These are phyloP conservation scores for Groenewaldozyma sp. DNA, from an alignment of 1,139 yeast genomes.

Conservation along the genomic window DNA sequence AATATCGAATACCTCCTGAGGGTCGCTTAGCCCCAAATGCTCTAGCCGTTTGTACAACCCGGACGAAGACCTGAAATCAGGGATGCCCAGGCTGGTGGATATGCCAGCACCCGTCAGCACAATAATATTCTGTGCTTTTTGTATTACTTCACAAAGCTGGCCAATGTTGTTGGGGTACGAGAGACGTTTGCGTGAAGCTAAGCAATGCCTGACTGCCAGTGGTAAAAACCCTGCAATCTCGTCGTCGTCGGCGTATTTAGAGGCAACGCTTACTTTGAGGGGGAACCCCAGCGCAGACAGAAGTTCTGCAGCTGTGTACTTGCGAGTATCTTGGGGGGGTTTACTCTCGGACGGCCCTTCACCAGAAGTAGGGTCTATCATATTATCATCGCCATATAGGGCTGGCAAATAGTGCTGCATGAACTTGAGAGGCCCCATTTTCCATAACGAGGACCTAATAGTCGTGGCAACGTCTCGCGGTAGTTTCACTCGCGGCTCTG, in stretches of 20 bases:
- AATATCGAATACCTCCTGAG: slow-evolving; percentile 88
- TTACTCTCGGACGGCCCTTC: slow-evolving; percentile 34
- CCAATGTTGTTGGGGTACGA: slow-evolving; percentile 39
- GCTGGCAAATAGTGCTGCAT: slow-evolving; percentile 22
- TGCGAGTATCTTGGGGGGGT: neutral
- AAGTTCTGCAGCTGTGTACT: slow-evolving; percentile 21
- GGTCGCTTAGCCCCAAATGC: slow-evolving; percentile 70
- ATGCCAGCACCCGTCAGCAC: slow-evolving; percentile 96
- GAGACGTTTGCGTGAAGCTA: slow-evolving; percentile 23
- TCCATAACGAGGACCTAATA: slow-evolving; percentile 51
- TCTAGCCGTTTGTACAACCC: slow-evolving; percentile 75
- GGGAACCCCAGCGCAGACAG: slow-evolving; percentile 32
- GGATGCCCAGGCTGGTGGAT: slow-evolving; percentile 85
- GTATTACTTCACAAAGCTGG: slow-evolving; percentile 48
- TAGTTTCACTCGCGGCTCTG: slow-evolving; percentile 16
- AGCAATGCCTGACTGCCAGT: slow-evolving; percentile 25
- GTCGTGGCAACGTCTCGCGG: slow-evolving; percentile 36
- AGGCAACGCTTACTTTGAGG: slow-evolving; percentile 23
- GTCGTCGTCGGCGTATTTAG: slow-evolving; percentile 15
- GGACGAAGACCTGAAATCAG: slow-evolving; percentile 85
- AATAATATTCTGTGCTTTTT: slow-evolving; percentile 50
- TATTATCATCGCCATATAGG: slow-evolving; percentile 31
- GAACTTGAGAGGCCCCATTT: slow-evolving; percentile 51
- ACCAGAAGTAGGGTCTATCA: slow-evolving; percentile 48
- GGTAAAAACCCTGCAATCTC: slow-evolving; percentile 23